phyloP scores from a whole-genome alignment of 768 basidiomycete species.

The Lactarius evosmus region DNA sequence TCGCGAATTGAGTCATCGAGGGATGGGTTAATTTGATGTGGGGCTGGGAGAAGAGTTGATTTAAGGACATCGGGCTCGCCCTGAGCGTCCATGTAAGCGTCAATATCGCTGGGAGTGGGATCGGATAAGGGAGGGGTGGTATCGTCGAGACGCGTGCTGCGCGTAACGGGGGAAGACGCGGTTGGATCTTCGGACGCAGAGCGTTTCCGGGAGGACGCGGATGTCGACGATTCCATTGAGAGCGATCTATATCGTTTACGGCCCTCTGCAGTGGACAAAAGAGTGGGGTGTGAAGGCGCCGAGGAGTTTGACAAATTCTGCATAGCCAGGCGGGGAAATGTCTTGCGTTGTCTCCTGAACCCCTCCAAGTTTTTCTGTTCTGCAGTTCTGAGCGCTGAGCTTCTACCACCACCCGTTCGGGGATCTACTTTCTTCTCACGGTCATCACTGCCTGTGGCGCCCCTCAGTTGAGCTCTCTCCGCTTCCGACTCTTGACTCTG shows the following conservation, averaged over 20 bases:
- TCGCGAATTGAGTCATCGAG: slow-evolving; percentile 13
- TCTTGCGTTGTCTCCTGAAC: neutral
- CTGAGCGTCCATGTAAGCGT: slow-evolving; percentile 43
- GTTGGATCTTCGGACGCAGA: slow-evolving; percentile 65
- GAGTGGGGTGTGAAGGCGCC: slow-evolving; percentile 5
- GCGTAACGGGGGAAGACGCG: slow-evolving; percentile 41
- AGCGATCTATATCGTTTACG: slow-evolving; percentile 53
- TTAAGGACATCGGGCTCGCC: slow-evolving; percentile 29
- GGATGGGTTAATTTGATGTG: slow-evolving; percentile 5
- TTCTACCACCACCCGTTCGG: no score
- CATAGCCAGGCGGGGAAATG: slow-evolving; percentile 12
- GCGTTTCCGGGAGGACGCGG: slow-evolving; percentile 75
- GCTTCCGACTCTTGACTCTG: no score
- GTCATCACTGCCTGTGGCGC: no score
- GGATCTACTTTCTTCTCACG: slow-evolving; percentile 15
- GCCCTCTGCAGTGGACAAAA: slow-evolving; percentile 12
- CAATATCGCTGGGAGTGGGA: slow-evolving; percentile 51
- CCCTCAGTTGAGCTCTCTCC: no score
- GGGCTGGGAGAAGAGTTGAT: slow-evolving; percentile 14
- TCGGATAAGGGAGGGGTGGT: slow-evolving; percentile 27
- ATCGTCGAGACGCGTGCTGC: slow-evolving; percentile 34
- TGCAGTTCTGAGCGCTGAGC: no score
- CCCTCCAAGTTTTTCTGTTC: neutral
- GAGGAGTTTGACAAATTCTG: slow-evolving; percentile 10
- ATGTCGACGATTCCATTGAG: slow-evolving; percentile 71